phyloP scores from a whole-genome alignment of 1,284 basidiomycete species.

The Laetiporus sulphureus region DNA sequence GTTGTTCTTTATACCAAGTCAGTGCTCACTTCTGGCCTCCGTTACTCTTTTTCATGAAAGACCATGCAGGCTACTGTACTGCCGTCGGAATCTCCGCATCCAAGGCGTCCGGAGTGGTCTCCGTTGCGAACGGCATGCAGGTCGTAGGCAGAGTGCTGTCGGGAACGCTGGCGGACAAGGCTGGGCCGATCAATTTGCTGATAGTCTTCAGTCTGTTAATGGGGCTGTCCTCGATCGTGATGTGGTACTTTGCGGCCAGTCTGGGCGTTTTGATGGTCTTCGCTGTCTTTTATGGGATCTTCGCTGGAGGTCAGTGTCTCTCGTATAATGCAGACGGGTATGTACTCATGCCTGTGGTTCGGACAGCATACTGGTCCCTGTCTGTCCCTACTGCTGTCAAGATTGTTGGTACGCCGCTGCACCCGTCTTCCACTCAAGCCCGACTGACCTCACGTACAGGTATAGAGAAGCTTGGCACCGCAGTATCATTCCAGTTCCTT shows the following conservation, averaged over 20 bases:
- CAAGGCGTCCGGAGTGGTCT: slow-evolving; percentile 5
- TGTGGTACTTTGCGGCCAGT: slow-evolving; percentile 2
- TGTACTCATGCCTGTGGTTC: too few relatives aligned
- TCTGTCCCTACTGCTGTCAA: slow-evolving; percentile 4
- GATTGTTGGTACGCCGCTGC: slow-evolving; percentile 1
- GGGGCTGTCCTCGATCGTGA: slow-evolving; percentile 3
- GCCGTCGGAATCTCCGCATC: slow-evolving; percentile 2
- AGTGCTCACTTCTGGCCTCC: too few relatives aligned
- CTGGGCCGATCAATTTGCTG: slow-evolving; percentile 4
- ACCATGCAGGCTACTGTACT: slow-evolving; percentile 7
- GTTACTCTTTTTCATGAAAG: too few relatives aligned
- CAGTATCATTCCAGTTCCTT: not conserved
- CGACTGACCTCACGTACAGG: too few relatives aligned
- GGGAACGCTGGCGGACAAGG: slow-evolving; percentile 1
- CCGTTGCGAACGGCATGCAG: slow-evolving; percentile 3
- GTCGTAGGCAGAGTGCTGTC: slow-evolving; percentile 3
- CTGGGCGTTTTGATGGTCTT: slow-evolving; percentile 4
- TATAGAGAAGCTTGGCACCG: not conserved
- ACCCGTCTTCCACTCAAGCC: not conserved
- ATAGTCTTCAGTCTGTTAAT: slow-evolving; percentile 3
- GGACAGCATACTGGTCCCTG: slow-evolving; percentile 6
- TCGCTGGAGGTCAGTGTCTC: slow-evolving; percentile 2
- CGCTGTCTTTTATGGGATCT: slow-evolving; percentile 4
- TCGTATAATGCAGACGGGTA: not conserved
- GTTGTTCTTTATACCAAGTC: slow-evolving; percentile 7